Evolutionary conservation across 495 filamentous ascomycete genomes (phyloP).

Genomic region (Mytilinidion resinicola): DNA sequence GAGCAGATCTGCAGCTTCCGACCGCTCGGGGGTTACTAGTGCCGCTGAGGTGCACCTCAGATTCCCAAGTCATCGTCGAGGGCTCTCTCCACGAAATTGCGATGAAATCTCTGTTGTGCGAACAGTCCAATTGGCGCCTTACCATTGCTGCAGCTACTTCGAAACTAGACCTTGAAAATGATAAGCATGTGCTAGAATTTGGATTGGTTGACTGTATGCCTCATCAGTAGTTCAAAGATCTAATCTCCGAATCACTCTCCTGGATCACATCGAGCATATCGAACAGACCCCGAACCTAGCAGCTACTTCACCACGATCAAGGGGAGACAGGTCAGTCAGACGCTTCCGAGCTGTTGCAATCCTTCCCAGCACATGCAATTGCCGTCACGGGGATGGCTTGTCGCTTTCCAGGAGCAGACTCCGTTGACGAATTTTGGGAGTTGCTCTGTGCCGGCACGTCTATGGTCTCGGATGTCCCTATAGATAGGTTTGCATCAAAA

Average conservation of each 20-base stretch:
- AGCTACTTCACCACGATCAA: not conserved
- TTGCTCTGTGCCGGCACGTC: conserved; percentile 34
- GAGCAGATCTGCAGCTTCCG: not conserved
- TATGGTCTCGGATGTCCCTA: not conserved
- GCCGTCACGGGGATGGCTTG: conserved; percentile 58
- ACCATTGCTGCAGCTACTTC: too few species aligned
- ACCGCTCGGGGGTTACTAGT: not conserved
- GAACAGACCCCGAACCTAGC: too few species aligned
- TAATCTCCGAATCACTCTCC: not conserved
- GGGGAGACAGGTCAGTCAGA: not conserved
- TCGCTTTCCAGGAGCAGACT: conserved; percentile 53
- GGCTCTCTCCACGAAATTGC: too few species aligned
- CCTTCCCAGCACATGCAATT: too few species aligned
- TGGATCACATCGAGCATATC: not conserved
- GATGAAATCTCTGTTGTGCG: too few species aligned
- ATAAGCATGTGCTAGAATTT: too few species aligned
- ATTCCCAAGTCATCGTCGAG: too few species aligned
- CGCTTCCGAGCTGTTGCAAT: not conserved
- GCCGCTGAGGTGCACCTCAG: not conserved
- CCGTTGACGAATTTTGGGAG: conserved; percentile 53
- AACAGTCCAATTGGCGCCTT: too few species aligned
- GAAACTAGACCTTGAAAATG: too few species aligned
- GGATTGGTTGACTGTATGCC: not conserved
- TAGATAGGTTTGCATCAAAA: conserved; percentile 34
- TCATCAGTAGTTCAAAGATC: not conserved